Base-by-base conservation (phyloP, 2,329 filamentous ascomycete species). In the Drechslerella stenobrocha region DNA sequence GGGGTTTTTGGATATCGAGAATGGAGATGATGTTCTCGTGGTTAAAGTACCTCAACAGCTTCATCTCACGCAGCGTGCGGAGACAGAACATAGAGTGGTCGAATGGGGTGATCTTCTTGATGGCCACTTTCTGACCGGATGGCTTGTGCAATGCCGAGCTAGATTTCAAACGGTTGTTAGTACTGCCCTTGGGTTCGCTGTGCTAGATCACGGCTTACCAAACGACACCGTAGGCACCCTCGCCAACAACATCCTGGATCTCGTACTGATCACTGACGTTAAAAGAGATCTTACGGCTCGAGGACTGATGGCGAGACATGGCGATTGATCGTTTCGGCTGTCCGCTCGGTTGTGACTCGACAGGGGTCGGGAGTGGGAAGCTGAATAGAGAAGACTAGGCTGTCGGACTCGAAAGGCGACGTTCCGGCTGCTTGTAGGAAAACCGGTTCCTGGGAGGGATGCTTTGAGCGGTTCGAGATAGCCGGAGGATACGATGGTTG, bases 21-120 rank as follows among this genome's bases (percentile, higher is more conserved):
- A 98, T 98, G 52, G 91, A 97, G 76, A 98, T 98, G 80, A 98
- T 97, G 79, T 98, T 98, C 80, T 98, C 93, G 77, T 98, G 93
- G 80, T 97, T 98, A 82, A 98, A 98, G 80, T 98, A 97, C 74
- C 93, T 85, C 75, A 98, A 81, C 61, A 98, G 83, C 84, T 98
- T 98, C 93, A 98, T 98, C 80, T 98, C 93, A 78, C 93, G 90
- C 72, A 98, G 81, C 0, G 93, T 98, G 77, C 93, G 84, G 74
- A 98, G 80, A 77, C 92, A 96, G 82, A 96, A 96, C 91, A 96
- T 96, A 76, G 90, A 96, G 77, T 97, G 93, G 75, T 98, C 93
- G 78, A 98, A 98, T 3, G 93, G 93, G 0, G 91, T 97, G 75
- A 98, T 98, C 84, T 98, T 98, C 83, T 98, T 98, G 82, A 98